Evolutionary conservation across 805 yeast genomes (phyloP).

Genomic region (Kodamaea sagamina): DNA sequence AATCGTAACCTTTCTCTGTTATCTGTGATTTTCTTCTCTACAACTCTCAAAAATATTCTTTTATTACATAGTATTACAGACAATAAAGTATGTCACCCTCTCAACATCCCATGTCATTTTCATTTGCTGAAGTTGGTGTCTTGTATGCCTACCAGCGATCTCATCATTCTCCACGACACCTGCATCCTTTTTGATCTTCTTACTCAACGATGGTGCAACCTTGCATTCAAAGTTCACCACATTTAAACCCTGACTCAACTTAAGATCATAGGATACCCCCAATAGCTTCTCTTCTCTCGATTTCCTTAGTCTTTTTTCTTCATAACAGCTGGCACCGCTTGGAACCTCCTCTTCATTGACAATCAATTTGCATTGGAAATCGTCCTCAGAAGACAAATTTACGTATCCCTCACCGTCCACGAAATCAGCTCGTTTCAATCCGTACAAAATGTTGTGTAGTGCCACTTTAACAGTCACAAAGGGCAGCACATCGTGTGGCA

Average conservation of each 20-base stretch:
- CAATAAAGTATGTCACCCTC: constrained; percentile 35
- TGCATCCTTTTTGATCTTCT: constrained; percentile 32
- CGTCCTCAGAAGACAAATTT: constrained; percentile 29
- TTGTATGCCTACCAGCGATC: constrained; percentile 43
- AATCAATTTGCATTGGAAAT: constrained; percentile 40
- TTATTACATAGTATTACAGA: constrained; percentile 24
- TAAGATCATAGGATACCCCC: constrained; percentile 38
- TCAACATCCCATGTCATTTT: constrained; percentile 50
- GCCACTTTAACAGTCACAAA: constrained; percentile 35
- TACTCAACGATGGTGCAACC: constrained; percentile 41
- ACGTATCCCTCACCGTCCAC: constrained; percentile 30
- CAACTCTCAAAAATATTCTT: not conserved
- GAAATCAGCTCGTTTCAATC: constrained; percentile 34
- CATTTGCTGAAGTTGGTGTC: constrained; percentile 47
- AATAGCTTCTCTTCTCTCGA: constrained; percentile 21
- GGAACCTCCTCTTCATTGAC: constrained; percentile 43
- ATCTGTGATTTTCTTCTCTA: too few relatives aligned
- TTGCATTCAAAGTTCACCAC: constrained; percentile 42
- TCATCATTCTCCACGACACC: constrained; percentile 27
- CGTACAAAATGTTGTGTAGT: constrained; percentile 36
- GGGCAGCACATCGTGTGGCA: constrained; percentile 41
- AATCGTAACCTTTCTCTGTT: too few relatives aligned
- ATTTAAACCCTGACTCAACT: constrained; percentile 43
- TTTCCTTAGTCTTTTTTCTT: constrained; percentile 23
- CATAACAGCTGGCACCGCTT: constrained; percentile 33